These are phyloP conservation scores for Apiotrichum domesticum DNA, from an alignment of 1,284 basidiomycete species.

Conservation along the genomic window DNA sequence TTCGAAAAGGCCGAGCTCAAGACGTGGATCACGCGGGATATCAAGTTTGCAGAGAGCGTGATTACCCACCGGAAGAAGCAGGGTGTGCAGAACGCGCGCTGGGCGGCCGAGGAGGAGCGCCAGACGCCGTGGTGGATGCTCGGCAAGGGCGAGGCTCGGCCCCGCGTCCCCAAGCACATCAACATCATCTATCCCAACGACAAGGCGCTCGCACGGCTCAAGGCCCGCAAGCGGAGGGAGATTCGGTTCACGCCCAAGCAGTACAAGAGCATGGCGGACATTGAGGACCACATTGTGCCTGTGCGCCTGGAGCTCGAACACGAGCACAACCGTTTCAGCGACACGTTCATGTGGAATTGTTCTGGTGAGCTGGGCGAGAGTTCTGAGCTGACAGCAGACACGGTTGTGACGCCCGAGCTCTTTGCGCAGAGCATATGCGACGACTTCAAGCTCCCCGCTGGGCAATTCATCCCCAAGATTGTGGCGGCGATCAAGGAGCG, in stretches of 20 bases:
- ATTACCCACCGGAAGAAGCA: conserved; percentile 37
- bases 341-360: conserved; percentile 96
- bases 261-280: conserved; percentile 43
- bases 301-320: conserved; percentile 93
- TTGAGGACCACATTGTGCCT: conserved; percentile 63
- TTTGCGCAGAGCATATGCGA: conserved; percentile 89
- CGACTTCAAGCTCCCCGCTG: conserved; percentile 71
- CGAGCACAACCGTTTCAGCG: conserved; percentile 79
- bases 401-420: conserved; percentile 76
- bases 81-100: conserved; percentile 33
- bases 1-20: conserved; percentile 52
- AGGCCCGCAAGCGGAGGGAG: conserved; percentile 53
- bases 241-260: conserved; percentile 50
- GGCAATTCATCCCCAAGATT: conserved; percentile 66
- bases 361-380: conserved; percentile 56
- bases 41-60: conserved; percentile 46
- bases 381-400: conserved; percentile 56
- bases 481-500: conserved; percentile 81
- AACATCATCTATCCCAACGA: conserved; percentile 60
- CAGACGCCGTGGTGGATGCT: conserved; percentile 41
- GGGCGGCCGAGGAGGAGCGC: conserved; percentile 51
- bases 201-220: conserved; percentile 45
- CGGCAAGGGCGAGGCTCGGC: conserved; percentile 26
- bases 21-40: conserved; percentile 54
- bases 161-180: conserved; percentile 51